phyloP scores from a whole-genome alignment of 192 early-diverging fungal species.

The Backusella parvicylindrica region DNA sequence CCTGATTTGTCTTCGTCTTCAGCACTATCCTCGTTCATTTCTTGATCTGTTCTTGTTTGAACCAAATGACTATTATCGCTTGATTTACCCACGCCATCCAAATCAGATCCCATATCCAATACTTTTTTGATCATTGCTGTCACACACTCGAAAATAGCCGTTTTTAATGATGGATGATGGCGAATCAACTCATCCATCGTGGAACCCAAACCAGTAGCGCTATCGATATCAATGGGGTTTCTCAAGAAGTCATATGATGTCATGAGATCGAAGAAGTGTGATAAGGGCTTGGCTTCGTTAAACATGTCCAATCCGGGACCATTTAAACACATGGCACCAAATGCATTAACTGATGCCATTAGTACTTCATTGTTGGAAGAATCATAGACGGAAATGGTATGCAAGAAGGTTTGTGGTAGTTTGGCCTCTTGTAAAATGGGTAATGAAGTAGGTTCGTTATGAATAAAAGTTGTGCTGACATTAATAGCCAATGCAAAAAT shows the following conservation, averaged over 20 bases:
- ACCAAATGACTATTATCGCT: slow-evolving; percentile 42
- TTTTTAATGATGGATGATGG: slow-evolving; percentile 87
- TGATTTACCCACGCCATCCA: slow-evolving; percentile 22
- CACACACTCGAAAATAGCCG: slow-evolving; percentile 66
- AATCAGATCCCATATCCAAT: slow-evolving; percentile 50
- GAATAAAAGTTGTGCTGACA: slow-evolving; percentile 92
- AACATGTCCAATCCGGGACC: slow-evolving; percentile 81
- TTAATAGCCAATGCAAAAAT: slow-evolving; percentile 87
- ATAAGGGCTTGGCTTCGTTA: slow-evolving; percentile 64
- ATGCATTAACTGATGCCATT: slow-evolving; percentile 81
- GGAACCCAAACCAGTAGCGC: slow-evolving; percentile 78
- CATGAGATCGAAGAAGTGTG: slow-evolving; percentile 72
- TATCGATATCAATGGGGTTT: slow-evolving; percentile 77
- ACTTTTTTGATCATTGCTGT: slow-evolving; percentile 66
- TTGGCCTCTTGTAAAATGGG: slow-evolving; percentile 91
- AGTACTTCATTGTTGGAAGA: slow-evolving; percentile 43
- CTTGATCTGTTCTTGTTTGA: slow-evolving; percentile 21
- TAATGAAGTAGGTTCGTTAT: slow-evolving; percentile 96
- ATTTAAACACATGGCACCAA: slow-evolving; percentile 97
- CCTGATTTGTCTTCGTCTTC: slow-evolving; percentile 26
- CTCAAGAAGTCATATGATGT: slow-evolving; percentile 74
- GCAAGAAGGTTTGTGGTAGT: slow-evolving; percentile 81
- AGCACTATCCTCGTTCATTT: neutral
- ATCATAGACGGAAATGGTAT: slow-evolving; percentile 54
- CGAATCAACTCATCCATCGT: slow-evolving; percentile 94